Evolutionary conservation across 2,329 filamentous ascomycete genomes (phyloP).

Genomic region (Trichoderma atrobrunneum): DNA sequence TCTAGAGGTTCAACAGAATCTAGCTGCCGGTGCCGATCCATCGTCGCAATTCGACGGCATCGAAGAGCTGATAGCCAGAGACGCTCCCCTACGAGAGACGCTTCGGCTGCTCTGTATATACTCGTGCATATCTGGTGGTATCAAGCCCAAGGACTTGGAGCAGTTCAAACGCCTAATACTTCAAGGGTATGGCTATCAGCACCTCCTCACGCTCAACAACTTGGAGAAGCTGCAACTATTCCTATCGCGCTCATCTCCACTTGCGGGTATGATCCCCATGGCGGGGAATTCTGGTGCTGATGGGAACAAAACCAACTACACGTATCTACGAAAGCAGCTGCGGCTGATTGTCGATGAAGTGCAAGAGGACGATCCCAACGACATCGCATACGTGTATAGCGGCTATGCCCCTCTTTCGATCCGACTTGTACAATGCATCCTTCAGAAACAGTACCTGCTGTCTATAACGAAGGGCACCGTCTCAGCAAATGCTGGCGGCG

Average conservation of each 20-base stretch:
- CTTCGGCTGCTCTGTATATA: conserved; percentile 86
- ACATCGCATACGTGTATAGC: conserved; percentile 96
- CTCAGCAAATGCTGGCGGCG: conserved; percentile 30
- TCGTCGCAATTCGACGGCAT: conserved; percentile 86
- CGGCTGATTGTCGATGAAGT: conserved; percentile 94
- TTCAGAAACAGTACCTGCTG: conserved; percentile 84
- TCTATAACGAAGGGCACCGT: conserved; percentile 64
- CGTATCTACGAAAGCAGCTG: conserved; percentile 78
- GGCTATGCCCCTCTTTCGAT: conserved; percentile 93
- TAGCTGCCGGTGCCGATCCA: conserved; percentile 86
- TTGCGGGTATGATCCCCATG: conserved; percentile 79
- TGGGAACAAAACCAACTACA: conserved; percentile 84
- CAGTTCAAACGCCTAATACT: conserved; percentile 83
- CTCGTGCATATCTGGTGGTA: conserved; percentile 82
- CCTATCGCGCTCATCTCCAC: conserved; percentile 69
- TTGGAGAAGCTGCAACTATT: conserved; percentile 90
- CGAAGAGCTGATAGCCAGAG: conserved; percentile 89
- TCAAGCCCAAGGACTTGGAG: conserved; percentile 86
- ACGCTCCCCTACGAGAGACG: conserved; percentile 75
- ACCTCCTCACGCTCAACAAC: conserved; percentile 82
- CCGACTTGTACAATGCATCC: conserved; percentile 83
- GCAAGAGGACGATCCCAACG: conserved; percentile 88
- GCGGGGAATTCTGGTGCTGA: conserved; percentile 49
- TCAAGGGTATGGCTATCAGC: conserved; percentile 92
- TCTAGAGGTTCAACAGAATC: conserved; percentile 92